Evolutionary conservation across 2,329 filamentous ascomycete species (phyloP).

Genomic region (Xylaria sp.): DNA sequence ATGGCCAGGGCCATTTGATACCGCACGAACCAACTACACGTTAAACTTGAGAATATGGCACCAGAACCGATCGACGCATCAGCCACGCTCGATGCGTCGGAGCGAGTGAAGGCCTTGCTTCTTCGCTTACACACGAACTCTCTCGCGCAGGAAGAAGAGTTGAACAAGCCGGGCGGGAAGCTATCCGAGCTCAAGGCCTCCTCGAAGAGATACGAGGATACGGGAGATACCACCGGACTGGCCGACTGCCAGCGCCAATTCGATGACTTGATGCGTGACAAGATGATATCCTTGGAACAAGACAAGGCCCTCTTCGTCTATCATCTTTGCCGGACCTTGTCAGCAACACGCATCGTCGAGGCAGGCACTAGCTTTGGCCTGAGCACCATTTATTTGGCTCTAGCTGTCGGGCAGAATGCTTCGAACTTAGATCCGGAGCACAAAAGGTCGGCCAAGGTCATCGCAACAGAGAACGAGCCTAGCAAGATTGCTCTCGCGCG

Average conservation of each 20-base stretch:
- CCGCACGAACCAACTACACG: neutral
- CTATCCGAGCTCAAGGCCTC: constrained; percentile 10
- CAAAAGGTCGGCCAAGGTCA: constrained; percentile 56
- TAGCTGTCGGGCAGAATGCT: constrained; percentile 59
- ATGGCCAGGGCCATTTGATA: neutral
- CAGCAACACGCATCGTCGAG: constrained; percentile 49
- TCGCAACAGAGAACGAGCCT: constrained; percentile 70
- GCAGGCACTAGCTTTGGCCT: constrained; percentile 35
- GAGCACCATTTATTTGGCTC: constrained; percentile 34
- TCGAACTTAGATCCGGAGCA: constrained; percentile 27
- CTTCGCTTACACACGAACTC: constrained; percentile 29
- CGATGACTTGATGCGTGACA: constrained; percentile 36
- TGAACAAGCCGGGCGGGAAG: constrained; percentile 22
- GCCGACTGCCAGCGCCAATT: constrained; percentile 28
- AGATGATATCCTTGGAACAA: constrained; percentile 32
- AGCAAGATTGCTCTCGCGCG: constrained; percentile 63
- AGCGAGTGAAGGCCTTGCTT: constrained; percentile 30
- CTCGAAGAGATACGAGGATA: neutral
- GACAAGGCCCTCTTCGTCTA: constrained; percentile 33
- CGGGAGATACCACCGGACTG: constrained; percentile 14
- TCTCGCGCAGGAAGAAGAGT: constrained; percentile 30
- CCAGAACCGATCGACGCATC: constrained; percentile 21
- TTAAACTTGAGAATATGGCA: constrained; percentile 18
- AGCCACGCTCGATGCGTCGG: constrained; percentile 30
- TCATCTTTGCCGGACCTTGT: constrained; percentile 27